Evolutionary conservation across 768 basidiomycete genomes (phyloP).

Genomic region (Epithele typhae): DNA sequence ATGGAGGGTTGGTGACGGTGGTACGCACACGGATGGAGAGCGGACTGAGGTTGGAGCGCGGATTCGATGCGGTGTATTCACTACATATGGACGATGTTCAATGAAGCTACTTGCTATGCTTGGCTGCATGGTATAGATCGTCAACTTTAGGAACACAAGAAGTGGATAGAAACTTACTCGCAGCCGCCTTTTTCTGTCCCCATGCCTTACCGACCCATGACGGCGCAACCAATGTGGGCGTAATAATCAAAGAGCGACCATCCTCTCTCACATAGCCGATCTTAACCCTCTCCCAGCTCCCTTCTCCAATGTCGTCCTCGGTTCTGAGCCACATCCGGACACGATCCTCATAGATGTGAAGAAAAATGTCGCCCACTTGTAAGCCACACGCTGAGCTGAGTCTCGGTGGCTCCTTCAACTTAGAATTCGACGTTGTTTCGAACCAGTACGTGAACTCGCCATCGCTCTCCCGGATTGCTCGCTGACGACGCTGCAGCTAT

Average conservation of each 20-base stretch:
- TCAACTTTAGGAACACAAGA: too few species aligned
- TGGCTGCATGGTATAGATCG: too few species aligned
- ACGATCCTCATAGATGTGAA: background rate
- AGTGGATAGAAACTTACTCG: background rate
- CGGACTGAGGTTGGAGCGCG: too few species aligned
- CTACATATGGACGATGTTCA: too few species aligned
- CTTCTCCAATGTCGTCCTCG: background rate
- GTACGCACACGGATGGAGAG: too few species aligned
- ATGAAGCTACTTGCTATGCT: too few species aligned
- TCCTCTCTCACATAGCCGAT: background rate
- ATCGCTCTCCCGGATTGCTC: too few species aligned
- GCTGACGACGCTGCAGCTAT: too few species aligned
- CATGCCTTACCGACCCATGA: slow-evolving; percentile 1
- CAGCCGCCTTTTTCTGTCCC: background rate
- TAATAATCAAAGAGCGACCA: background rate
- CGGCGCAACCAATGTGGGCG: background rate
- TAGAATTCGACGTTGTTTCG: background rate
- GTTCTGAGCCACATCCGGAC: background rate
- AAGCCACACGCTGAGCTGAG: background rate
- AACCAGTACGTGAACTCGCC: slow-evolving; percentile 1
- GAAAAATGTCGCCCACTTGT: background rate
- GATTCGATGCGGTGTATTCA: too few species aligned
- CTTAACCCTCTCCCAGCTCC: background rate
- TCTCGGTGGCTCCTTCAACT: background rate
- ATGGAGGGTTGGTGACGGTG: too few species aligned